Percentiles rank a stretch among this genome's conserved stretches.
Evolutionary conservation across 371 early-diverging fungal species (phyloP).

Genomic region (Mortierella sp.): DNA sequence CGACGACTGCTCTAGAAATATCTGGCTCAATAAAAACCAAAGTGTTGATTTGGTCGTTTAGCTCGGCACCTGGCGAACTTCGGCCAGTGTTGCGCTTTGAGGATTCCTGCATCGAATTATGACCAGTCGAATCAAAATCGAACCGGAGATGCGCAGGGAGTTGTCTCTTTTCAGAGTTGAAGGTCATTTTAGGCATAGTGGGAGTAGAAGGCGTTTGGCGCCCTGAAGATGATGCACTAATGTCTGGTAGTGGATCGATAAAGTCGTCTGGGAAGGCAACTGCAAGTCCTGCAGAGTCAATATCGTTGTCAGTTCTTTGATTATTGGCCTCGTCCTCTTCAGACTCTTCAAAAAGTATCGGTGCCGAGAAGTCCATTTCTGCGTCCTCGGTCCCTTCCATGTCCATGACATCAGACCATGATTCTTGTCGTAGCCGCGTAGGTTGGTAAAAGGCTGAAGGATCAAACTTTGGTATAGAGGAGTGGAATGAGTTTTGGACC

Average conservation of each 20-base stretch:
- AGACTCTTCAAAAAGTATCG: slow-evolving; percentile 53
- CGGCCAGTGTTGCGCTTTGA: slow-evolving; percentile 23
- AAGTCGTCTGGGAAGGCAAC: slow-evolving; percentile 52
- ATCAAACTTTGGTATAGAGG: slow-evolving; percentile 37
- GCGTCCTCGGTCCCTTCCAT: slow-evolving; percentile 54
- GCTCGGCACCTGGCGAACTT: slow-evolving; percentile 30
- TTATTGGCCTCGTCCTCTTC: slow-evolving; percentile 35
- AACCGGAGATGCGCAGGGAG: slow-evolving; percentile 31
- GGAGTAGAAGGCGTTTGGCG: slow-evolving; percentile 38
- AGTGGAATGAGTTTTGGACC: slow-evolving; percentile 12
- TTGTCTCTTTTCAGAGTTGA: slow-evolving; percentile 37
- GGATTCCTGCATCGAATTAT: slow-evolving; percentile 18
- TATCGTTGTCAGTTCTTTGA: slow-evolving; percentile 22
- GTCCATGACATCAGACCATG: slow-evolving; percentile 61
- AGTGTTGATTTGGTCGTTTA: slow-evolving; percentile 39
- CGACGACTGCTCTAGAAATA: slow-evolving; percentile 7
- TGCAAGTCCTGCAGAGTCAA: slow-evolving; percentile 37
- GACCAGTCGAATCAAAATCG: slow-evolving; percentile 17
- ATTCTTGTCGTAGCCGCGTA: slow-evolving; percentile 48
- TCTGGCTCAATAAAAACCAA: slow-evolving; percentile 55
- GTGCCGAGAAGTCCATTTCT: slow-evolving; percentile 56
- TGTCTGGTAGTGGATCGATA: slow-evolving; percentile 37
- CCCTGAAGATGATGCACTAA: slow-evolving; percentile 26
- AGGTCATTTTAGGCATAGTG: slow-evolving; percentile 27
- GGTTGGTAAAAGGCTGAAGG: slow-evolving; percentile 49